Evolutionary conservation across 805 yeast species (phyloP).

Genomic region (Lipomyces kockii): DNA sequence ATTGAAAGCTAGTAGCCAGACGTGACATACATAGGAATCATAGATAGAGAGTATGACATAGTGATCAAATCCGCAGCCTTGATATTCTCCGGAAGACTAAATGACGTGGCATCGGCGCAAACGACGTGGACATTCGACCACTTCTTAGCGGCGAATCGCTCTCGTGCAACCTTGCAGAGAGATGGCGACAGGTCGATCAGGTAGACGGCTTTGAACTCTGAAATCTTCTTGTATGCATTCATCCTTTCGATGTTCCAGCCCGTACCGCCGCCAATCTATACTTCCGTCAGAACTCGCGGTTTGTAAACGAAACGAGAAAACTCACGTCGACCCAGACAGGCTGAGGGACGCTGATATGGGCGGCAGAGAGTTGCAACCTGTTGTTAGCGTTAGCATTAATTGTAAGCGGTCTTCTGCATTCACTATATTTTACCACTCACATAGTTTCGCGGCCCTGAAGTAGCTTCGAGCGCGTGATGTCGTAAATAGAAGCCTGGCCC

Average conservation of each 20-base stretch:
- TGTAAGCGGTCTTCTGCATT: background rate
- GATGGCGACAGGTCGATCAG: slow-evolving; percentile 79
- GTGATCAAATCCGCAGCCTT: slow-evolving; percentile 69
- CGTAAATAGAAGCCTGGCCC: slow-evolving; percentile 78
- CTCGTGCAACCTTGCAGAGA: slow-evolving; percentile 69
- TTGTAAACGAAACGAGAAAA: background rate
- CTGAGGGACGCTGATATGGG: slow-evolving; percentile 40
- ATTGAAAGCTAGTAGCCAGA: too few species aligned
- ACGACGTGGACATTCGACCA: slow-evolving; percentile 68
- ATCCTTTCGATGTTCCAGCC: slow-evolving; percentile 80
- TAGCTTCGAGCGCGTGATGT: slow-evolving; percentile 66
- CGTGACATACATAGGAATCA: slow-evolving; percentile 71
- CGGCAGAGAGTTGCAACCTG: slow-evolving; percentile 28
- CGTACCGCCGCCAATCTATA: slow-evolving; percentile 77
- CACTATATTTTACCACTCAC: slow-evolving; percentile 47
- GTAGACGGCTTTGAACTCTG: slow-evolving; percentile 68
- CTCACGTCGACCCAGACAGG: slow-evolving; percentile 67
- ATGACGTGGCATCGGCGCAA: slow-evolving; percentile 77
- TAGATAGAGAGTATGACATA: slow-evolving; percentile 78
- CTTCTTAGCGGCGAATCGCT: slow-evolving; percentile 56
- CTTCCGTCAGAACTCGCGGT: background rate
- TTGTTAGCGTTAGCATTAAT: slow-evolving; percentile 37
- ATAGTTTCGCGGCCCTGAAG: slow-evolving; percentile 74
- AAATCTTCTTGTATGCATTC: slow-evolving; percentile 52
- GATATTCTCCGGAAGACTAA: slow-evolving; percentile 52